Evolutionary conservation across 2,329 filamentous ascomycete genomes (phyloP).

Genomic region (Penicillium aurantiogriseum): DNA sequence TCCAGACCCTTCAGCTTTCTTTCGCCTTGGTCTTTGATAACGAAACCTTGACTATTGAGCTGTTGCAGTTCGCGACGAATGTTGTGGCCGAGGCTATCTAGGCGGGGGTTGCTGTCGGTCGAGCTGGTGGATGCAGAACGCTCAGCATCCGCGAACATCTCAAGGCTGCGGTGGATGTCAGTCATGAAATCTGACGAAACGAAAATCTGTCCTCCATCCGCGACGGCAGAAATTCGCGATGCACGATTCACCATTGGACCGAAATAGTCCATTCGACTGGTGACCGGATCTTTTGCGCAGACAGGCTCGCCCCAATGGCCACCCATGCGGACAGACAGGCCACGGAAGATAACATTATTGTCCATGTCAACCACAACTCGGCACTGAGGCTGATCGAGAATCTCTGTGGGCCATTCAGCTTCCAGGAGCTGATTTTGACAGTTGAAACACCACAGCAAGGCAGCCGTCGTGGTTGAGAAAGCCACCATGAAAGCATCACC

Average conservation of each 20-base stretch:
- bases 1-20: constrained; percentile 94
- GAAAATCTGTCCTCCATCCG: constrained; percentile 94
- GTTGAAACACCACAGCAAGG: constrained; percentile 92
- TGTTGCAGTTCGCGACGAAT: constrained; percentile 86
- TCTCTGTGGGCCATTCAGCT: constrained; percentile 89
- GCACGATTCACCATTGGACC: constrained; percentile 99
- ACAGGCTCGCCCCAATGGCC: constrained; percentile 94
- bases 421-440: constrained; percentile 86
- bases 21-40: constrained; percentile 94
- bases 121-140: constrained; percentile 65
- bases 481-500: constrained; percentile 99
- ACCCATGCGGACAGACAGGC: constrained; percentile 94
- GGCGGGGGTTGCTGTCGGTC: constrained; percentile 68
- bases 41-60: constrained; percentile 87
- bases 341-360: constrained; percentile 85
- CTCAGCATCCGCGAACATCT: constrained; percentile 84
- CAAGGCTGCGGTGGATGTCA: constrained; percentile 86
- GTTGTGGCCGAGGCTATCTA: constrained; percentile 69
- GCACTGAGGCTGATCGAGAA: constrained; percentile 80
- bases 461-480: constrained; percentile 92
- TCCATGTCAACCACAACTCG: constrained; percentile 81
- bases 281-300: constrained; percentile 93
- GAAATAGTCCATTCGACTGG: constrained; percentile 98
- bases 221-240: constrained; percentile 87
- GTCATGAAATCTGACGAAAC: constrained; percentile 96